Conservation (phyloP, 2,329 filamentous ascomycete genomes). For the Didymella exigua region DNA sequence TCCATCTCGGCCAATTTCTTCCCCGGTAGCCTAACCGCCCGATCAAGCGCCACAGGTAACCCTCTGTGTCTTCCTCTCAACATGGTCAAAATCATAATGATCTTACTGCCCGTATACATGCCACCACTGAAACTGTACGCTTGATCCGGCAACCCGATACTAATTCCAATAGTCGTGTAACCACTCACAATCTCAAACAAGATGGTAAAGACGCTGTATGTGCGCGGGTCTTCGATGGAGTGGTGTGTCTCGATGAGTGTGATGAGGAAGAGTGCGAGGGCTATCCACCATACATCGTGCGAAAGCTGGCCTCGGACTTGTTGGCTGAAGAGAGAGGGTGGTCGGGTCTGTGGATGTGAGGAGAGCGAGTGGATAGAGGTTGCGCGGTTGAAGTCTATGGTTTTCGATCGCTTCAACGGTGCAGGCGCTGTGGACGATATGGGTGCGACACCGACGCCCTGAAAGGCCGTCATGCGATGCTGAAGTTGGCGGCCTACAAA, state of each 20-base stretch:
- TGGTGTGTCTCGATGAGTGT: conserved; percentile 31
- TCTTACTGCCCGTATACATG: conserved; percentile 30
- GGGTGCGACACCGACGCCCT: conserved; percentile 29
- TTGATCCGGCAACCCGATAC: conserved; percentile 28
- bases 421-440: conserved; percentile 13
- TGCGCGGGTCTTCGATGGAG: conserved; percentile 26
- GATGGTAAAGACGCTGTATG: conserved; percentile 30
- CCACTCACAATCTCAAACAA: conserved; percentile 31
- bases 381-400: conserved; percentile 26
- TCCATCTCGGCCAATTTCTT: conserved; percentile 27
- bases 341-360: conserved; percentile 18
- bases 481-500: conserved; percentile 31
- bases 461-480: conserved; percentile 29
- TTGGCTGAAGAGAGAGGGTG: conserved; percentile 28
- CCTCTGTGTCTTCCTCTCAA: conserved; percentile 28
- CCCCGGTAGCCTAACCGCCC: conserved; percentile 28
- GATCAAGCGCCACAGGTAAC: conserved; percentile 28
- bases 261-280: conserved; percentile 30
- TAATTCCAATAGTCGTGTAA: conserved; percentile 31
- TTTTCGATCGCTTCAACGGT: conserved; percentile 16
- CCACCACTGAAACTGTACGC: conserved; percentile 29
- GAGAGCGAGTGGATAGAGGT: conserved; percentile 26
- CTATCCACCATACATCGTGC: conserved; percentile 33
- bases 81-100: conserved; percentile 29
- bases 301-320: conserved; percentile 31